Conservation (phyloP, 108 stramenopile species). For the Aurantiochytrium sp. region DNA sequence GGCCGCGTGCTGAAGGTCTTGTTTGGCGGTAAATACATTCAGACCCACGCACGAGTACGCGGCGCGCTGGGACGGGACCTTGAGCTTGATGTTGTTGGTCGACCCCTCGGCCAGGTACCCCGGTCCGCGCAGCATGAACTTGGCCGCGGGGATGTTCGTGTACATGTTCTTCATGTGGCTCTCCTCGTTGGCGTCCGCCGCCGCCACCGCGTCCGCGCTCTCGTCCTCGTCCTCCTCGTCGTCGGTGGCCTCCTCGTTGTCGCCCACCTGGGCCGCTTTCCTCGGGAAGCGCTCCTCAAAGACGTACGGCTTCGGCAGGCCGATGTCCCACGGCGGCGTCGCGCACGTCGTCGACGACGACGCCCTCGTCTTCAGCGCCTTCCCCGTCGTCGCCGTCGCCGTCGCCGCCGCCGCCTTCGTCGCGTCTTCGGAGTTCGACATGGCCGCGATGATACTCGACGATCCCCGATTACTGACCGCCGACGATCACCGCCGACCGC, state of each 20-base stretch:
- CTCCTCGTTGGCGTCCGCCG: neutral
- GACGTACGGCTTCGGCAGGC: neutral
- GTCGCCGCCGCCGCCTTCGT: too few relatives aligned
- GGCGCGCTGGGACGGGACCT: neutral
- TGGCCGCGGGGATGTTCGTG: neutral
- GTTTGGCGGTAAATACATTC: neutral
- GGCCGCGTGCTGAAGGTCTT: neutral
- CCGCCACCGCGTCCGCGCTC: neutral
- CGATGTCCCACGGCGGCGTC: neutral
- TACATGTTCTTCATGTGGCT: neutral
- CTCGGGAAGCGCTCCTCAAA: neutral
- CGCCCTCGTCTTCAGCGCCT: too few relatives aligned
- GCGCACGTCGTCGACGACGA: constrained; percentile 15
- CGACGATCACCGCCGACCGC: too few relatives aligned
- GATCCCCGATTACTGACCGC: too few relatives aligned
- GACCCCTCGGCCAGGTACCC: neutral
- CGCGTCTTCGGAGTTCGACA: too few relatives aligned
- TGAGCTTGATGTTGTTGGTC: constrained; percentile 14
- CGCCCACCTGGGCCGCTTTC: neutral
- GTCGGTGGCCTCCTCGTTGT: neutral
- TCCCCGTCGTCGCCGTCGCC: too few relatives aligned
- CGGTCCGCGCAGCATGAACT: constrained; percentile 1
- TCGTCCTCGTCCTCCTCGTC: neutral
- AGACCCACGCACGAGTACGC: constrained; percentile 20
- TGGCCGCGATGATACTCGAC: too few relatives aligned